phyloP scores from a whole-genome alignment of 208 protist species.

The Leishmania martiniquensis region DNA sequence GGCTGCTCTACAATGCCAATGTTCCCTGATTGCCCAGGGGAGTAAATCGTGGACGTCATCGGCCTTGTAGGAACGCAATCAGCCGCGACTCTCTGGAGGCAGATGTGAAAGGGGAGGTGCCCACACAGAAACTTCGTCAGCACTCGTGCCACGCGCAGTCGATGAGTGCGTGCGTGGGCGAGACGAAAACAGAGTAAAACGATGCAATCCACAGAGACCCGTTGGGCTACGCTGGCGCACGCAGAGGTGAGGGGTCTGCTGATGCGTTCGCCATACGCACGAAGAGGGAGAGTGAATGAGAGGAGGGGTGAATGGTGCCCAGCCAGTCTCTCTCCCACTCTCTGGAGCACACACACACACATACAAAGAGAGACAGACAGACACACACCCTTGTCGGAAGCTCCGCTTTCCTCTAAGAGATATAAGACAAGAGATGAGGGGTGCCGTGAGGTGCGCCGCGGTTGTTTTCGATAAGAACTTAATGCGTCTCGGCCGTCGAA shows the following conservation, averaged over 20 bases:
- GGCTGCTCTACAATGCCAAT: not conserved
- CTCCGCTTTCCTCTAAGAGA: no score
- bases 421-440: no score
- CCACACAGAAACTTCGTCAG: not conserved
- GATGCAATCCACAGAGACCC: not conserved
- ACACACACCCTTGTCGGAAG: no score
- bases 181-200: not conserved
- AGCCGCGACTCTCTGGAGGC: not conserved
- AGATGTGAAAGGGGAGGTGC: not conserved
- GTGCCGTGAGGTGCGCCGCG: no score
- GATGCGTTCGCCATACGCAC: not conserved
- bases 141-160: not conserved
- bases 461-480: no score
- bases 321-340: no score
- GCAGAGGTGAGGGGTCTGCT: conserved; percentile 11
- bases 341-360: no score
- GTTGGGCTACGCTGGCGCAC: not conserved
- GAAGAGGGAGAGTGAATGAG: not conserved
- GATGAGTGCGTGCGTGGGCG: not conserved
- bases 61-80: not conserved
- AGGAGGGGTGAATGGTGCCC: no score
- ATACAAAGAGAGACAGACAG: no score
- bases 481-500: no score
- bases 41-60: not conserved
- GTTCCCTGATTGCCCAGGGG: not conserved